Percentiles rank a stretch among this genome's conserved stretches.
Evolutionary conservation across 108 stramenopile genomes (phyloP).

Genomic region (Thalassiosira profunda): DNA sequence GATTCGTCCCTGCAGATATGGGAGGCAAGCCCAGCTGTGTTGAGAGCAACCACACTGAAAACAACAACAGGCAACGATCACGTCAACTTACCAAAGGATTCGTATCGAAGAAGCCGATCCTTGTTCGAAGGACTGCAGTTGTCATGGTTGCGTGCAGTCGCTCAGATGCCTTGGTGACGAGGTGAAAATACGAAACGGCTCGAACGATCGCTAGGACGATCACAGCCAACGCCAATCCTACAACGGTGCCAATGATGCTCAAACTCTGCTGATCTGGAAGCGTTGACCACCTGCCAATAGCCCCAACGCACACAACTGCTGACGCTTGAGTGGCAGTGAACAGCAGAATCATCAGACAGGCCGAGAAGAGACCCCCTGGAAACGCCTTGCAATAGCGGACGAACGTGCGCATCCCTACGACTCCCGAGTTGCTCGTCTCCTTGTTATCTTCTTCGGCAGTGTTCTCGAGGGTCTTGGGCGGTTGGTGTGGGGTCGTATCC

Average conservation of each 20-base stretch:
- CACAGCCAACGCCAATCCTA: slow-evolving; percentile 47
- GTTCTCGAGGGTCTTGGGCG: neutral
- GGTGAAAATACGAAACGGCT: slow-evolving; percentile 53
- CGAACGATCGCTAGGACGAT: slow-evolving; percentile 53
- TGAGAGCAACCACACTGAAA: slow-evolving; percentile 44
- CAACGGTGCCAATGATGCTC: slow-evolving; percentile 52
- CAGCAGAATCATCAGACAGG: slow-evolving; percentile 33
- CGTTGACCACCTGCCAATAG: slow-evolving; percentile 73
- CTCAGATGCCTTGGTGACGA: slow-evolving; percentile 69
- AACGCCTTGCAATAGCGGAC: slow-evolving; percentile 56
- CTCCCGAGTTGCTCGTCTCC: slow-evolving; percentile 66
- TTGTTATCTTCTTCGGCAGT: slow-evolving; percentile 33
- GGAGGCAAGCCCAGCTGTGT: slow-evolving; percentile 46
- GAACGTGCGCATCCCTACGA: slow-evolving; percentile 68
- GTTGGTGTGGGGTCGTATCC: neutral
- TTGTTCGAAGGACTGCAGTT: slow-evolving; percentile 76
- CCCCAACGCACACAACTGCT: slow-evolving; percentile 56
- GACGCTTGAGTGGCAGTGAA: slow-evolving; percentile 64
- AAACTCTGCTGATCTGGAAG: slow-evolving; percentile 53
- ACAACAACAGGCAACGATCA: slow-evolving; percentile 43
- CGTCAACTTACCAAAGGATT: slow-evolving; percentile 93
- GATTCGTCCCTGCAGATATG: slow-evolving; percentile 68
- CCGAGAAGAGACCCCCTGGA: slow-evolving; percentile 44
- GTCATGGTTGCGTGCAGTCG: slow-evolving; percentile 85
- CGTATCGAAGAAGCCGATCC: slow-evolving; percentile 93